These are phyloP conservation scores for Brachypodium distachyon DNA, from an alignment of 202 grass and related monocot genomes.

Conservation along the genomic window DNA sequence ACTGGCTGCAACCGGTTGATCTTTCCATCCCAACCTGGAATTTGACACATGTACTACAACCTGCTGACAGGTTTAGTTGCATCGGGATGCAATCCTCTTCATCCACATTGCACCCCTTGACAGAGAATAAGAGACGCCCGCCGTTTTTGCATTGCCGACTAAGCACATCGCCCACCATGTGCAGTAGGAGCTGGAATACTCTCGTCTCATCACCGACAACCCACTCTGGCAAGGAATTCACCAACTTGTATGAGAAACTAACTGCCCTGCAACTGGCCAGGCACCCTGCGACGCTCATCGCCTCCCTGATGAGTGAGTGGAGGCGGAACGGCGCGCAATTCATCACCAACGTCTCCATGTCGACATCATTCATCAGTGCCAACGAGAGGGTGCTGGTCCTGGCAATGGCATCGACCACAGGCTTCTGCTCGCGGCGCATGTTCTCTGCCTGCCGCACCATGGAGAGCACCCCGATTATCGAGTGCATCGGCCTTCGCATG, in stretches of 20 bases:
- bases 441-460: conserved; percentile 30
- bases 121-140: conserved; percentile 22
- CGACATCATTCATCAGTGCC: conserved; percentile 30
- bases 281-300: conserved; percentile 30
- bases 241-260: conserved; percentile 23
- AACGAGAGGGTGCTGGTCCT: conserved; percentile 24
- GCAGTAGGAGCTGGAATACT: conserved; percentile 53
- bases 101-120: conserved; percentile 14
- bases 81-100: conserved; percentile 32
- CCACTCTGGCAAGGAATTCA: conserved; percentile 17
- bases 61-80: conserved; percentile 30
- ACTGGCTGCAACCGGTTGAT: not conserved
- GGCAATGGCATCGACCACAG: conserved; percentile 19
- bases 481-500: conserved; percentile 35
- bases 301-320: conserved; percentile 34
- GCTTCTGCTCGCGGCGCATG: conserved; percentile 41
- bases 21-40: conserved; percentile 41
- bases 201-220: conserved; percentile 64
- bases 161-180: conserved; percentile 36
- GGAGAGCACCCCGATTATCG: conserved; percentile 40
- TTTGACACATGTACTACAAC: conserved; percentile 48
- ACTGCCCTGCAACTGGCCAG: conserved; percentile 28
- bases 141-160: not conserved
- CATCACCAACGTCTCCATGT: conserved; percentile 24
- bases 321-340: conserved; percentile 13